These are phyloP conservation scores for Penicillium maclennaniae DNA, from an alignment of 495 filamentous ascomycete genomes.

Conservation along the genomic window DNA sequence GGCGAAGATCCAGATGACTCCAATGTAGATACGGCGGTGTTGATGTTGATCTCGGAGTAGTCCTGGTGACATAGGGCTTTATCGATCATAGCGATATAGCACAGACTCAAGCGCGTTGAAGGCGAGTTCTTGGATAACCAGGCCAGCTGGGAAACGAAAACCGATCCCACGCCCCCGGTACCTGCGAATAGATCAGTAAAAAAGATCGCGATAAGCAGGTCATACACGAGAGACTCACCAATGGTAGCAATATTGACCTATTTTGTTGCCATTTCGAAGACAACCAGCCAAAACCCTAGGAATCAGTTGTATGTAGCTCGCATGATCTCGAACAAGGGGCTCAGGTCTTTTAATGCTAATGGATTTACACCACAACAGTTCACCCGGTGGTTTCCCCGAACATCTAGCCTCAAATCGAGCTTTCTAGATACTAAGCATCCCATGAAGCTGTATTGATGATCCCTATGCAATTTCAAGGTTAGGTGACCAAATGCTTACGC, in stretches of 20 bases:
- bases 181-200: slow-evolving; percentile 45
- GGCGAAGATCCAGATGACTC: slow-evolving; percentile 44
- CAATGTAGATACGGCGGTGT: not conserved
- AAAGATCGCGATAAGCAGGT: not conserved
- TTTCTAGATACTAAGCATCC: not conserved
- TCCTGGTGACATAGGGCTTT: slow-evolving; percentile 4
- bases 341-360: not conserved
- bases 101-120: slow-evolving; percentile 40
- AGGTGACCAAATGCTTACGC: not conserved
- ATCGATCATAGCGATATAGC: slow-evolving; percentile 4
- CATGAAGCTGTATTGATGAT: not conserved
- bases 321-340: not conserved
- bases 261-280: not conserved
- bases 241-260: not conserved
- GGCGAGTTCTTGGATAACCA: slow-evolving; percentile 52
- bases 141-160: slow-evolving; percentile 79
- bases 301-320: not conserved
- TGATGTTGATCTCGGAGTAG: slow-evolving; percentile 4
- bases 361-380: not conserved
- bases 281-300: too few relatives aligned
- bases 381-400: not conserved
- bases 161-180: slow-evolving; percentile 86
- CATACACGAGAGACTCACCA: not conserved
- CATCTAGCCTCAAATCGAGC: not conserved
- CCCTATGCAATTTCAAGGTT: not conserved